These are phyloP conservation scores for Trypanosoma conorhini DNA, from an alignment of 208 protist species.

Conservation along the genomic window DNA sequence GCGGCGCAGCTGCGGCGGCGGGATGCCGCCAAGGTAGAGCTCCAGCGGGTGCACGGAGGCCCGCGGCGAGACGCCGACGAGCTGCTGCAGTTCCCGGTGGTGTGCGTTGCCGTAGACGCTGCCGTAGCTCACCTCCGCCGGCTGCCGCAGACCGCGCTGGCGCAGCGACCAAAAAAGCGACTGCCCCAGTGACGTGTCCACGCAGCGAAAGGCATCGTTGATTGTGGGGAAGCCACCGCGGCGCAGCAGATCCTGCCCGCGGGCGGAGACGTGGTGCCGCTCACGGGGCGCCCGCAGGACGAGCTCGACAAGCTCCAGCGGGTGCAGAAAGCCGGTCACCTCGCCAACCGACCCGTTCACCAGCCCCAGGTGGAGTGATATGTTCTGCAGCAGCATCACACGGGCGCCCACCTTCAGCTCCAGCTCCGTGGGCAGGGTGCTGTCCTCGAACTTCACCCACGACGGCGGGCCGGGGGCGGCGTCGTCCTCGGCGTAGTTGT, in stretches of 20 bases:
- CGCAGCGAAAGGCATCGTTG: constrained; percentile 51
- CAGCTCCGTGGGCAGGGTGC: constrained; percentile 37
- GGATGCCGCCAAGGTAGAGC: constrained; percentile 38
- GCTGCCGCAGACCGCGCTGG: constrained; percentile 12
- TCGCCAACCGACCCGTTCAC: constrained; percentile 75
- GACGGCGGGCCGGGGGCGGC: not conserved
- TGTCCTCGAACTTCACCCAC: constrained; percentile 59
- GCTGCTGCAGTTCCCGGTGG: constrained; percentile 20
- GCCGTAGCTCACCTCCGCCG: constrained; percentile 36
- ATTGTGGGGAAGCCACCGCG: constrained; percentile 51
- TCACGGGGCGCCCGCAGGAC: constrained; percentile 37
- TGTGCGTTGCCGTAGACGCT: constrained; percentile 36
- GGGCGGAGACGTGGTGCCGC: constrained; percentile 22
- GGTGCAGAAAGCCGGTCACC: constrained; percentile 76
- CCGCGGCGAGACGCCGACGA: constrained; percentile 24
- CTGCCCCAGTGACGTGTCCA: constrained; percentile 42
- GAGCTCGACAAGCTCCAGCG: constrained; percentile 62
- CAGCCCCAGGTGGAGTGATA: constrained; percentile 54
- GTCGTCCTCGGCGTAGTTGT: constrained; percentile 23
- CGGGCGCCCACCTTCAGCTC: constrained; percentile 67
- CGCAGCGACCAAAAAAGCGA: constrained; percentile 47
- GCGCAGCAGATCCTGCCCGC: constrained; percentile 30
- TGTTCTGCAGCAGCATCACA: constrained; percentile 73
- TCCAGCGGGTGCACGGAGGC: constrained; percentile 15
- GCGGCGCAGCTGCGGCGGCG: constrained; percentile 19